Percentiles rank a stretch among this genome's conserved stretches.
Conservation (phyloP, 2,329 filamentous ascomycete genomes). For the Lojkania enalia region DNA sequence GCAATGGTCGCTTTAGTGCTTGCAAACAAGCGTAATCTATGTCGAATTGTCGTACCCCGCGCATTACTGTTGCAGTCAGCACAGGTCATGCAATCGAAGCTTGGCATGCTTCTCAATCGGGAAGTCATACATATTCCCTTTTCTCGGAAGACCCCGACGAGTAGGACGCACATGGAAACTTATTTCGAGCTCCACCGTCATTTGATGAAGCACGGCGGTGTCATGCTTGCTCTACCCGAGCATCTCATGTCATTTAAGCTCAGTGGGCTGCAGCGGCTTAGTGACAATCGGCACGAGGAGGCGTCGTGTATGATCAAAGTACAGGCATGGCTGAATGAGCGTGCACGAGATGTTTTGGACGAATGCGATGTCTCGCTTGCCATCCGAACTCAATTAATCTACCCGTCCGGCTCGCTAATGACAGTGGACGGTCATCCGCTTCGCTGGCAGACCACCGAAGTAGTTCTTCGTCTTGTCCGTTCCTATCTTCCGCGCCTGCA, state of each 20-base stretch:
- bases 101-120: slow-evolving; percentile 60
- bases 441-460: slow-evolving; percentile 45
- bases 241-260: slow-evolving; percentile 68
- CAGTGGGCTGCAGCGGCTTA: slow-evolving; percentile 61
- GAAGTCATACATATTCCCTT: slow-evolving; percentile 62
- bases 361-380: slow-evolving; percentile 58
- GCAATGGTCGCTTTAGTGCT: slow-evolving; percentile 59
- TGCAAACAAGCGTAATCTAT: slow-evolving; percentile 53
- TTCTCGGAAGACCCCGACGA: slow-evolving; percentile 54
- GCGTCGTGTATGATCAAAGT: slow-evolving; percentile 55
- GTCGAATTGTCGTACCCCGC: slow-evolving; percentile 60
- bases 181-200: slow-evolving; percentile 49
- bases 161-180: slow-evolving; percentile 25
- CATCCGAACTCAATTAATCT: slow-evolving; percentile 49
- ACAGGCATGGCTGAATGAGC: slow-evolving; percentile 55
- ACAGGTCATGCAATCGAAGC: slow-evolving; percentile 57
- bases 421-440: slow-evolving; percentile 46
- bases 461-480: slow-evolving; percentile 39
- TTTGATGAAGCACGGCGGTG: slow-evolving; percentile 50
- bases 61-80: slow-evolving; percentile 61
- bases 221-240: slow-evolving; percentile 65
- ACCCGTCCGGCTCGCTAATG: slow-evolving; percentile 48
- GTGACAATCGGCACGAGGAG: slow-evolving; percentile 49
- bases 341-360: slow-evolving; percentile 65
- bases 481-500: slow-evolving; percentile 41